Percentiles rank a stretch among this genome's conserved stretches.
Conservation (phyloP, 2,329 filamentous ascomycete species). For the Aspergillus sp. region DNA sequence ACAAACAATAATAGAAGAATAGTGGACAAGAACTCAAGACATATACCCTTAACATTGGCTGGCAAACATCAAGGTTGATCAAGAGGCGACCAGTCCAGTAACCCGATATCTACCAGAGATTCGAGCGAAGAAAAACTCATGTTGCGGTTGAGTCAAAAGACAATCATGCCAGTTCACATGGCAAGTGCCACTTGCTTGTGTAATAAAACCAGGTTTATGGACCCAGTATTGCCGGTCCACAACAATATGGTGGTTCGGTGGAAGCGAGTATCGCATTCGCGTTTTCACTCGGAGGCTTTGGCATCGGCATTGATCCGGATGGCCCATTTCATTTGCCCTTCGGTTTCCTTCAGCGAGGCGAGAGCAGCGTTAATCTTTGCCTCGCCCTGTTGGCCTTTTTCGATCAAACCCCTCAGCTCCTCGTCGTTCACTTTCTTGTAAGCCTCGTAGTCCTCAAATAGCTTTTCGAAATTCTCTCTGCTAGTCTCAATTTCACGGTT, state of each 20-base stretch:
- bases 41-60: background rate
- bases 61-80: too few relatives aligned
- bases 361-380: slow-evolving; percentile 32
- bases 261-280: background rate
- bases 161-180: too few relatives aligned
- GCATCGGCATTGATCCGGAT: slow-evolving; percentile 37
- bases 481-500: slow-evolving; percentile 38
- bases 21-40: background rate
- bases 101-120: too few relatives aligned
- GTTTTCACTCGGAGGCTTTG: slow-evolving; percentile 20
- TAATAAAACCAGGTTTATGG: too few relatives aligned
- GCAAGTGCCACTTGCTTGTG: too few relatives aligned
- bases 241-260: background rate
- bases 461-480: slow-evolving; percentile 35
- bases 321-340: slow-evolving; percentile 46
- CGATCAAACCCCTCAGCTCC: slow-evolving; percentile 29
- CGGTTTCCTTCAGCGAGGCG: slow-evolving; percentile 36
- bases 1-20: slow-evolving; percentile 1
- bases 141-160: too few relatives aligned
- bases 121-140: too few relatives aligned
- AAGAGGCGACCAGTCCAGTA: too few relatives aligned
- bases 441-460: slow-evolving; percentile 34
- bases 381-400: slow-evolving; percentile 24
- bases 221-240: too few relatives aligned
- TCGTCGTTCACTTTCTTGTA: slow-evolving; percentile 40